Evolutionary conservation across 2,329 filamentous ascomycete genomes (phyloP).

Genomic region (Talaromyces sp.): DNA sequence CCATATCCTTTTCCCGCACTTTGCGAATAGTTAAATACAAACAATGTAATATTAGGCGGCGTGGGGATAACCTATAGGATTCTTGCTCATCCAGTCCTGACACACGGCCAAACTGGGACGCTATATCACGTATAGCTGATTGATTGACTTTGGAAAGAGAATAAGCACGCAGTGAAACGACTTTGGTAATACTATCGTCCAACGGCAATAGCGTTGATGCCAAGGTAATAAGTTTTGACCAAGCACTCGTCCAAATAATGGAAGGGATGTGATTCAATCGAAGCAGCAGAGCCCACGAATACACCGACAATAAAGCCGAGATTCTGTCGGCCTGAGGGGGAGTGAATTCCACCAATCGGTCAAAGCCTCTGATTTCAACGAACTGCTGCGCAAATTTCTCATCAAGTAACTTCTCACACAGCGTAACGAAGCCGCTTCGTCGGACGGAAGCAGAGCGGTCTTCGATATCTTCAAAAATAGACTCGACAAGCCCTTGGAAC

Average conservation of each 20-base stretch:
- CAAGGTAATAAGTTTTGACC: conserved; percentile 31
- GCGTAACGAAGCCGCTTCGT: conserved; percentile 53
- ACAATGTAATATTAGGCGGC: conserved; percentile 33
- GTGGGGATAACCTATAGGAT: conserved; percentile 28
- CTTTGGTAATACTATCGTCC: conserved; percentile 28
- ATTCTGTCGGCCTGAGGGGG: conserved; percentile 55
- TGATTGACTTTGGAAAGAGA: conserved; percentile 33
- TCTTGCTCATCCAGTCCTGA: conserved; percentile 25
- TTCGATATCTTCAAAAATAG: conserved; percentile 58
- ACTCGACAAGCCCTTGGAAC: conserved; percentile 54
- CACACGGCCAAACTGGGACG: conserved; percentile 24
- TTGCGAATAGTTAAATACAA: conserved; percentile 31
- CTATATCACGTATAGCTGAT: conserved; percentile 28
- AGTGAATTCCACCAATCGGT: conserved; percentile 62
- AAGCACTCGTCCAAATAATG: conserved; percentile 29
- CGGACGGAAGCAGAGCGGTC: conserved; percentile 46
- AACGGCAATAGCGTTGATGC: conserved; percentile 27
- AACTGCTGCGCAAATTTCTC: conserved; percentile 51
- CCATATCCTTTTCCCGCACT: conserved; percentile 30
- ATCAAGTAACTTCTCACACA: conserved; percentile 52
- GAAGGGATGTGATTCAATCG: conserved; percentile 28
- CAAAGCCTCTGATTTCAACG: conserved; percentile 67
- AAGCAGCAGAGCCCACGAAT: conserved; percentile 32
- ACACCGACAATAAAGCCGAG: conserved; percentile 30
- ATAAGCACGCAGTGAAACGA: conserved; percentile 23